phyloP scores from a whole-genome alignment of 495 filamentous ascomycete species.

The Neurospora africana region DNA sequence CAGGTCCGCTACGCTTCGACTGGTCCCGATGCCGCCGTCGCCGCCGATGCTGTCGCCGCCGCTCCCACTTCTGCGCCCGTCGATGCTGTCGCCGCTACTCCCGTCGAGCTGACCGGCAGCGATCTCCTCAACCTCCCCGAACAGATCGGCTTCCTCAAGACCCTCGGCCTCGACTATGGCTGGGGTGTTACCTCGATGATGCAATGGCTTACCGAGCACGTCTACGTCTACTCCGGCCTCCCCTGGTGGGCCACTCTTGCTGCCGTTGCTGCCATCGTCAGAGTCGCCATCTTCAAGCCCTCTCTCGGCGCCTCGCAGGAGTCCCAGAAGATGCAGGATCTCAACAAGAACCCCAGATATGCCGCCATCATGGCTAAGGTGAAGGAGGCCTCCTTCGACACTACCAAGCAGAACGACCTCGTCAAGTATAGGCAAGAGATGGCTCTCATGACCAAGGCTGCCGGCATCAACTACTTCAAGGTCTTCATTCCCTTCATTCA shows the following conservation, averaged over 20 bases:
- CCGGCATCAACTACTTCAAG: constrained; percentile 45
- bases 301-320: constrained; percentile 50
- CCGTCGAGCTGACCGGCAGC: constrained; percentile 29
- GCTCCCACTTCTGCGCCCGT: constrained; percentile 4
- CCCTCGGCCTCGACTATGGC: constrained; percentile 76
- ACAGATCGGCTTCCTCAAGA: constrained; percentile 71
- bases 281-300: constrained; percentile 53
- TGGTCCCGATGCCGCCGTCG: constrained; percentile 6
- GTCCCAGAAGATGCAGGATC: constrained; percentile 41
- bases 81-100: constrained; percentile 5
- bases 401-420: constrained; percentile 32
- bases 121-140: constrained; percentile 48
- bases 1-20: constrained; percentile 27
- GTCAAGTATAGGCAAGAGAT: constrained; percentile 37
- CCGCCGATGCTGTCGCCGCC: background rate
- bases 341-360: constrained; percentile 38
- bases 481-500: constrained; percentile 52
- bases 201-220: constrained; percentile 66
- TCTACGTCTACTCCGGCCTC: constrained; percentile 60
- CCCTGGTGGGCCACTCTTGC: constrained; percentile 78
- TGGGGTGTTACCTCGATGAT: constrained; percentile 61
- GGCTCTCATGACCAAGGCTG: constrained; percentile 31
- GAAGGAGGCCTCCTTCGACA: constrained; percentile 30
- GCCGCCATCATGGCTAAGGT: constrained; percentile 37
- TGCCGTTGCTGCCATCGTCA: constrained; percentile 49